Percentiles rank a stretch among this genome's conserved stretches.
These are phyloP conservation scores for Spatholobus suberectus DNA, from an alignment of 306 rosid species.

Conservation along the genomic window DNA sequence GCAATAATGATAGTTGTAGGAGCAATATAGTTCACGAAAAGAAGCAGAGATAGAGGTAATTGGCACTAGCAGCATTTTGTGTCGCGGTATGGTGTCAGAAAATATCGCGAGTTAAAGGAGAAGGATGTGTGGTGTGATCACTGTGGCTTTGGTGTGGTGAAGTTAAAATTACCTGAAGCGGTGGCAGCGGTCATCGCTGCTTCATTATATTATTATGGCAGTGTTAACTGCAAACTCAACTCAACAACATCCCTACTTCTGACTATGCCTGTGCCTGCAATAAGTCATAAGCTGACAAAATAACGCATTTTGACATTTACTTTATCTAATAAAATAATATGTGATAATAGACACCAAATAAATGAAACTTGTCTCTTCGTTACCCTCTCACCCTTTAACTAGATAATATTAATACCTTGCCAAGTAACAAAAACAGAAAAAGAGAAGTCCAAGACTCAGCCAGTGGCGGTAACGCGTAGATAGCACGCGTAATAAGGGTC, in stretches of 20 bases:
- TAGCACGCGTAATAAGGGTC: constrained; percentile 25
- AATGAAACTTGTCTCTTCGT: background rate
- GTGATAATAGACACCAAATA: background rate
- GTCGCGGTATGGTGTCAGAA: constrained; percentile 42
- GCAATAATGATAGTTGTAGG: constrained; percentile 31
- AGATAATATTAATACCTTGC: too few species aligned
- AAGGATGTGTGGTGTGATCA: background rate
- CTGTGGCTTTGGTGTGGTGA: too few species aligned
- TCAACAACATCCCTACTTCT: constrained; percentile 38
- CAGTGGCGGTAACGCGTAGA: background rate
- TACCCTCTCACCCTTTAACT: background rate
- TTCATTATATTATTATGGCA: constrained; percentile 4
- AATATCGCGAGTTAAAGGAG: constrained; percentile 26
- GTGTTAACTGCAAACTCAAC: constrained; percentile 36
- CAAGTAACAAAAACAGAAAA: background rate
- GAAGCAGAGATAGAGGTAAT: constrained; percentile 15
- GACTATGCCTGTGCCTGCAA: constrained; percentile 2
- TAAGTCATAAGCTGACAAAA: constrained; percentile 43
- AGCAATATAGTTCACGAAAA: constrained; percentile 34
- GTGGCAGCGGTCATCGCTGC: background rate
- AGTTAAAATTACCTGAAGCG: background rate
- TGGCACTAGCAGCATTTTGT: background rate
- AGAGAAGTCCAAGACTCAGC: background rate
- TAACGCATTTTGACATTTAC: constrained; percentile 31
- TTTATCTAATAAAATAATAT: background rate